Percentiles rank a stretch among this genome's conserved stretches.
phyloP scores from a whole-genome alignment of 2,329 filamentous ascomycete species.

The Decorospora gaudefroyi region DNA sequence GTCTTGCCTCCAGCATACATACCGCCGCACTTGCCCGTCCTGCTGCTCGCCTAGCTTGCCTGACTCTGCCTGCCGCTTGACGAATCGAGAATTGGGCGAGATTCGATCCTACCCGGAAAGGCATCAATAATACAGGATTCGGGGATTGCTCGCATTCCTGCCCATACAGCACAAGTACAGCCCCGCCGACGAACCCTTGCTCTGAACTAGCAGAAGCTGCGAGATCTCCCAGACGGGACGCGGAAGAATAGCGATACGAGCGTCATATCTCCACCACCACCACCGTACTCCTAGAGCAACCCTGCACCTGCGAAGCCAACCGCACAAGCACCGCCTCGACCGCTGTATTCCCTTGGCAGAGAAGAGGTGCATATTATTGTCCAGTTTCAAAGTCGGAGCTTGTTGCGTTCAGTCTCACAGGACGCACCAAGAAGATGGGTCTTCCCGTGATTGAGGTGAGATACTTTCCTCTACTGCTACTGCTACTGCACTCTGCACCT shows the following conservation, averaged over 20 bases:
- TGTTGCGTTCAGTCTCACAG: conserved; percentile 30
- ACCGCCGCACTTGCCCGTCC: conserved; percentile 2
- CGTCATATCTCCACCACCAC: conserved; percentile 36
- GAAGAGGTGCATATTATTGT: too few relatives aligned
- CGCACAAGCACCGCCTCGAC: too few relatives aligned
- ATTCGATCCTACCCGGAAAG: too few relatives aligned
- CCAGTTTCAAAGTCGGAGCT: too few relatives aligned
- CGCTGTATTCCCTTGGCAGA: too few relatives aligned
- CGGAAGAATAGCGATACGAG: conserved; percentile 25
- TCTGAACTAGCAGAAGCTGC: conserved; percentile 20
- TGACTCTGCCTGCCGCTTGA: conserved; percentile 1
- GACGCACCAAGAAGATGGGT: conserved; percentile 35
- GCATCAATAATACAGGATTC: too few relatives aligned
- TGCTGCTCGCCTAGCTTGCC: conserved; percentile 4
- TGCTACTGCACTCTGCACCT: neutral
- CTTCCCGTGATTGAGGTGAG: conserved; percentile 44
- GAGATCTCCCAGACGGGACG: conserved; percentile 29
- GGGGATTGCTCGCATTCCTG: too few relatives aligned
- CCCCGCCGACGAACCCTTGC: conserved; percentile 8
- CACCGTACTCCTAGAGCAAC: conserved; percentile 22
- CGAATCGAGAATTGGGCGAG: neutral
- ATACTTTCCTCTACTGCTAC: conserved; percentile 3
- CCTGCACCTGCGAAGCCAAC: neutral
- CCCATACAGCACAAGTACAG: neutral
- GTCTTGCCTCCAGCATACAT: neutral